These are phyloP conservation scores for Pestalotiopsis sp. DNA, from an alignment of 2,329 filamentous ascomycete genomes.

Conservation along the genomic window DNA sequence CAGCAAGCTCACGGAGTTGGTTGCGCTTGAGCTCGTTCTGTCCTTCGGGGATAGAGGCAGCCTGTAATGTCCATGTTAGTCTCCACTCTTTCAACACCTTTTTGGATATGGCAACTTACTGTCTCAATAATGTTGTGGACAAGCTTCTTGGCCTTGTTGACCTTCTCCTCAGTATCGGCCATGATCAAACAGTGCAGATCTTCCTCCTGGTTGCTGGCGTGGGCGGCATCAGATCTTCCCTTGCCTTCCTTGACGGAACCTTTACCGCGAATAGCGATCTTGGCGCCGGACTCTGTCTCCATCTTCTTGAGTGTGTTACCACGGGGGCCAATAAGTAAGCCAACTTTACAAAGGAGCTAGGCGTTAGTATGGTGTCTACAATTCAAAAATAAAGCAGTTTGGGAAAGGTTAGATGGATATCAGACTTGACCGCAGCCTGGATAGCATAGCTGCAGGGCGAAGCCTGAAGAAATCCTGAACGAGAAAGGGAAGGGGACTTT, in stretches of 20 bases:
- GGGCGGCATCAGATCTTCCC: slow-evolving; percentile 96
- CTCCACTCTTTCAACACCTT: background rate
- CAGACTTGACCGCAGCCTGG: slow-evolving; percentile 27
- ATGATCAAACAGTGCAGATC: slow-evolving; percentile 99
- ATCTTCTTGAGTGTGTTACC: slow-evolving; percentile 99
- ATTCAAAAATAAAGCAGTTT: slow-evolving; percentile 12
- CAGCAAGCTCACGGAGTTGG: slow-evolving; percentile 94
- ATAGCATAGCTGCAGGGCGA: slow-evolving; percentile 37
- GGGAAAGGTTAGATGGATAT: slow-evolving; percentile 37
- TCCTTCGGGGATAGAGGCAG: slow-evolving; percentile 96
- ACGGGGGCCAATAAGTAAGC: slow-evolving; percentile 99
- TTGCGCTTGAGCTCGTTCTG: slow-evolving; percentile 99
- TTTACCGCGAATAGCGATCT: slow-evolving; percentile 99
- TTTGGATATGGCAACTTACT: slow-evolving; percentile 53
- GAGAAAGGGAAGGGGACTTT: slow-evolving; percentile 42
- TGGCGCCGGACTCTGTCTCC: slow-evolving; percentile 95
- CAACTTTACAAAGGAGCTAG: slow-evolving; percentile 92
- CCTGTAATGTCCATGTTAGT: slow-evolving; percentile 53
- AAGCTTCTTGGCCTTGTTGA: slow-evolving; percentile 97
- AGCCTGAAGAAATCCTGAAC: slow-evolving; percentile 50
- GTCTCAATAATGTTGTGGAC: slow-evolving; percentile 99
- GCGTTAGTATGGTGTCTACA: slow-evolving; percentile 75
- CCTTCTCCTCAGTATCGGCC: slow-evolving; percentile 99
- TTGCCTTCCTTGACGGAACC: slow-evolving; percentile 99
- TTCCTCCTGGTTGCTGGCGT: slow-evolving; percentile 99